Conservation (phyloP, 2,329 filamentous ascomycete genomes). For the Lachnellula suecica region DNA sequence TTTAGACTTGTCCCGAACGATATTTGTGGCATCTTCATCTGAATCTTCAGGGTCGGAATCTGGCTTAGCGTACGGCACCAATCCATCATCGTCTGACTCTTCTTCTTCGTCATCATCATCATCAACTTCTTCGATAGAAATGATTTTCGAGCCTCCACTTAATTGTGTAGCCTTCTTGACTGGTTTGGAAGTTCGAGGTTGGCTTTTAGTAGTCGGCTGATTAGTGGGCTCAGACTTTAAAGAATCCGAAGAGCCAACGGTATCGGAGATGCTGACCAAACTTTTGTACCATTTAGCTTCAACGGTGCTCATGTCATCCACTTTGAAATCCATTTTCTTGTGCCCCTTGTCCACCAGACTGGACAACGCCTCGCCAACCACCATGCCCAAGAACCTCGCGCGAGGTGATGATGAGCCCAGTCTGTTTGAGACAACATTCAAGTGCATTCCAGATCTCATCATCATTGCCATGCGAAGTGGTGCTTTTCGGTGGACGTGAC, state of each 20-base stretch:
- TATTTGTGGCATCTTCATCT: slow-evolving; percentile 86
- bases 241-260: slow-evolving; percentile 54
- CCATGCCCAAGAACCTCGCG: slow-evolving; percentile 83
- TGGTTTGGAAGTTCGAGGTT: slow-evolving; percentile 22
- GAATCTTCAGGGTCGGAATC: slow-evolving; percentile 88
- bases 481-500: slow-evolving; percentile 68
- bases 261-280: slow-evolving; percentile 63
- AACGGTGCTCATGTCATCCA: slow-evolving; percentile 71
- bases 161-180: slow-evolving; percentile 31
- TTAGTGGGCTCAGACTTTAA: slow-evolving; percentile 37
- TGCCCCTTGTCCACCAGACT: slow-evolving; percentile 60
- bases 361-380: slow-evolving; percentile 73
- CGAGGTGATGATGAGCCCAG: slow-evolving; percentile 73
- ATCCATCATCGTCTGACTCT: slow-evolving; percentile 41
- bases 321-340: slow-evolving; percentile 77
- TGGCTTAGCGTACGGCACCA: slow-evolving; percentile 79
- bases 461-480: slow-evolving; percentile 67
- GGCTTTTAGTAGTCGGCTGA: slow-evolving; percentile 14
- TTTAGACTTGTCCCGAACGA: slow-evolving; percentile 78
- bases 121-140: slow-evolving; percentile 64
- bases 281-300: slow-evolving; percentile 76
- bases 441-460: slow-evolving; percentile 69
- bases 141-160: slow-evolving; percentile 37
- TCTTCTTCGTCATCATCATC: slow-evolving; percentile 51
- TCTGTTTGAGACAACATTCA: slow-evolving; percentile 81